Base-by-base conservation (phyloP, 306 rosid species). In the Sechiopsis laciniata region DNA sequence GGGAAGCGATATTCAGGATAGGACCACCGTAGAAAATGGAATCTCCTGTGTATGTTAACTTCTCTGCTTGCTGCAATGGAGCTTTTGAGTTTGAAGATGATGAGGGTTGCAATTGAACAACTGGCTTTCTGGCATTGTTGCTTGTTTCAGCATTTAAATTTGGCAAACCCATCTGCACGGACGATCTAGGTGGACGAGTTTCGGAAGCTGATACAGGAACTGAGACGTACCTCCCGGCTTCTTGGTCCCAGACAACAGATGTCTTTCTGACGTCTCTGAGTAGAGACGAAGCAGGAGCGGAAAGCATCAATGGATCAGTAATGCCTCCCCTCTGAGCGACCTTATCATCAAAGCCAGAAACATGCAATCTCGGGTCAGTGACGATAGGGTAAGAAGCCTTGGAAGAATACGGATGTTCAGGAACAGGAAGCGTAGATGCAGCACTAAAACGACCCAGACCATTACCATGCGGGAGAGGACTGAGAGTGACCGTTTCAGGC, bases 231-330 rank as follows among this genome's bases (percentile, higher is more conserved):
- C 98, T 82, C 74, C 98, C 98, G 3, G 98, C 98, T 85, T 94
- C 98, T 88, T 94, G 98, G 82, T 94, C 98, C 98, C 97, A 94
- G 64, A 90, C 97, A 76, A 94, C 98, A 48, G 98, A 94, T 63
- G 98, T 82, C 75, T 96, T 88, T 76, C 85, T 86, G 70, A 89
- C 86, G n/a, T 93, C 98, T 76, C 98, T 80, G 81, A 90, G 85
- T 84, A 92, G 87, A 81, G 96, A 85, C 2, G 96, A 37, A 70
- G 86, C 71, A 8, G 95, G 83, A 75, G 84, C 87, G 21, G 96
- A 84, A 79, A 87, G 84, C 79, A 85, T 63, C 57, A 90, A 57
- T 4, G 88, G 87, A 74, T 90, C 96, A 21, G 86, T 79, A 72
- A 55, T 65, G 72, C 78, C 50, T 77, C 85, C 86, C 83, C 75